Percentiles rank a stretch among this genome's conserved stretches.
phyloP scores from a whole-genome alignment of 345 rosid species.

The Excoecaria cochinchinensis region DNA sequence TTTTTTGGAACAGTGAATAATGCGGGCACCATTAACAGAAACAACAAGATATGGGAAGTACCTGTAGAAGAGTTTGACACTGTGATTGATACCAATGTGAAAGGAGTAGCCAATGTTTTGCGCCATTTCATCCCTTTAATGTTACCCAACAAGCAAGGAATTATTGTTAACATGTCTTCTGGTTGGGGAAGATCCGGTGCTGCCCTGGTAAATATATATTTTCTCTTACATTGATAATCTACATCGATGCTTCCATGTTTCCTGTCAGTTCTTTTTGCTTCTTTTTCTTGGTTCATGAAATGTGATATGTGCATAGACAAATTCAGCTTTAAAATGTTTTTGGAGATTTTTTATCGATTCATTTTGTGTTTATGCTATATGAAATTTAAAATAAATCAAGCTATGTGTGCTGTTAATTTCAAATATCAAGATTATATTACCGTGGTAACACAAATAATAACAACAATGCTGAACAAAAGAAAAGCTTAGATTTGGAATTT shows the following conservation, averaged over 20 bases:
- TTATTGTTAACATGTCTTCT: conserved; percentile 86
- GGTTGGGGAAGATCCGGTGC: conserved; percentile 99
- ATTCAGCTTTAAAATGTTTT: not conserved
- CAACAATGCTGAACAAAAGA: no score
- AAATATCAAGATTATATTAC: no score
- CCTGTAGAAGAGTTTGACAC: conserved; percentile 80
- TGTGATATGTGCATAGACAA: not conserved
- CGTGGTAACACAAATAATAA: no score
- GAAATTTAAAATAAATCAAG: no score
- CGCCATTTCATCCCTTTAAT: conserved; percentile 90
- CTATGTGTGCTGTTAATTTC: no score
- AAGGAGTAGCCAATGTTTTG: conserved; percentile 76
- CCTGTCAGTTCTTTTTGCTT: not conserved
- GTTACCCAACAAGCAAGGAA: conserved; percentile 75
- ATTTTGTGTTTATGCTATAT: no score
- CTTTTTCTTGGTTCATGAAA: not conserved
- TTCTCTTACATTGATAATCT: not conserved
- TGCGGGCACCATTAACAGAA: conserved; percentile 86
- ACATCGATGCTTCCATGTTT: not conserved
- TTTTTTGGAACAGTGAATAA: conserved; percentile 61
- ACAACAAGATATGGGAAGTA: conserved; percentile 95
- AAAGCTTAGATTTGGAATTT: not conserved
- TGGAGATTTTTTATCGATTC: not conserved
- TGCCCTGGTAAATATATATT: conserved; percentile 63
- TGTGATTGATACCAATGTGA: conserved; percentile 86